Evolutionary conservation across 495 filamentous ascomycete species (phyloP).

Genomic region (Elasticomyces elasticus): DNA sequence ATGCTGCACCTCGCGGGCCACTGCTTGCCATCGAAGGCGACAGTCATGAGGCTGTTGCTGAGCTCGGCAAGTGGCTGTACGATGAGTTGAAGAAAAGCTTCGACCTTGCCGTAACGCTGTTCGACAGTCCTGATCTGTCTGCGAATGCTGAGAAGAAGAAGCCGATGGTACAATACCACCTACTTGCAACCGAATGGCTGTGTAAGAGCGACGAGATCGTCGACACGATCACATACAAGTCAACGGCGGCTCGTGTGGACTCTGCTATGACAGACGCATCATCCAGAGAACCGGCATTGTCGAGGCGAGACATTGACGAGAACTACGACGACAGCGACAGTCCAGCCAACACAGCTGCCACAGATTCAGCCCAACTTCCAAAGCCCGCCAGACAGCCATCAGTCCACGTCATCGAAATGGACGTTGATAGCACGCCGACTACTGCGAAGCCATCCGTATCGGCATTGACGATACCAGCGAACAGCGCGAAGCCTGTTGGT

Average conservation of each 20-base stretch:
- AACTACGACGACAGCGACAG: conserved; percentile 12
- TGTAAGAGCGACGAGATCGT: conserved; percentile 53
- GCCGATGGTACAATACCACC: conserved; percentile 40
- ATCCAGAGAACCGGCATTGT: neutral
- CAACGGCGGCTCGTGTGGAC: neutral
- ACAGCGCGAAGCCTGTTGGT: conserved; percentile 46
- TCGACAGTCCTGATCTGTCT: conserved; percentile 41
- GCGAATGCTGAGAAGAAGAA: conserved; percentile 14
- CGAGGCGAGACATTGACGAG: neutral
- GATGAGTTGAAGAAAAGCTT: conserved; percentile 46
- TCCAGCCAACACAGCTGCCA: neutral
- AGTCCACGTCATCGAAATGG: conserved; percentile 4
- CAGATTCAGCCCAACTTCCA: neutral
- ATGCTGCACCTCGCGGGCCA: conserved; percentile 49
- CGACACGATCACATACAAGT: conserved; percentile 37
- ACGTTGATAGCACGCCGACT: conserved; percentile 8
- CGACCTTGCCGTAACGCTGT: conserved; percentile 47
- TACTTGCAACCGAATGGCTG: conserved; percentile 63
- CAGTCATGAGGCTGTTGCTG: conserved; percentile 42
- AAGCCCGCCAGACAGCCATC: neutral
- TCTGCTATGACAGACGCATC: neutral
- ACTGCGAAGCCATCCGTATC: neutral
- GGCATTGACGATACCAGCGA: conserved; percentile 7
- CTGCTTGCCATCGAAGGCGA: conserved; percentile 77
- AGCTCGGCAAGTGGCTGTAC: conserved; percentile 52